A percentile compares a stretch with the other conserved stretches of the same genome.
These are phyloP conservation scores for Bremia lactucae DNA, from an alignment of 352 stramenopile species.

Conservation along the genomic window DNA sequence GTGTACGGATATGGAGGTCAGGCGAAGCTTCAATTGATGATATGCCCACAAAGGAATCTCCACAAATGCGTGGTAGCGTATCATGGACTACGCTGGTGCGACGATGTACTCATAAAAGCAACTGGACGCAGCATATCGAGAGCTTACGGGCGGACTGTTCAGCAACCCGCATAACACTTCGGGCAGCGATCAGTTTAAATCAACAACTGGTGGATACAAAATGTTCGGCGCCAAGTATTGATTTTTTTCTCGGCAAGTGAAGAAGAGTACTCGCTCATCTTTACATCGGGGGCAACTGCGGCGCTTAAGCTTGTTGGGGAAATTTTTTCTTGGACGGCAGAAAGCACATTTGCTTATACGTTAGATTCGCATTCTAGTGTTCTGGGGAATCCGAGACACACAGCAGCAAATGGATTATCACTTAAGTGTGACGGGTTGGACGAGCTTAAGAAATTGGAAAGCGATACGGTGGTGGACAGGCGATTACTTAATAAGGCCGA, in stretches of 20 bases:
- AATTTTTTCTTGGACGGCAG: slow-evolving; percentile 54
- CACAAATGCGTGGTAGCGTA: slow-evolving; percentile 33
- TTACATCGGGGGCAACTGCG: slow-evolving; percentile 76
- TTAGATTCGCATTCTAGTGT: slow-evolving; percentile 71
- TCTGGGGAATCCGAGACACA: slow-evolving; percentile 47
- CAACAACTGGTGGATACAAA: slow-evolving; percentile 36
- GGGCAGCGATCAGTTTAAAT: slow-evolving; percentile 14
- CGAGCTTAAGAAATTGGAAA: slow-evolving; percentile 28
- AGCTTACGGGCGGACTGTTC: slow-evolving; percentile 42
- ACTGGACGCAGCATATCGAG: slow-evolving; percentile 33
- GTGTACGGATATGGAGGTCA: slow-evolving; percentile 24
- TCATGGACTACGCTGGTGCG: slow-evolving; percentile 79
- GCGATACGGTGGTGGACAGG: background rate
- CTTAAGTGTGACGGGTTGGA: slow-evolving; percentile 26
- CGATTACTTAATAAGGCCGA: background rate
- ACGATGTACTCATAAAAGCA: slow-evolving; percentile 68
- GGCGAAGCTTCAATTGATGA: slow-evolving; percentile 22
- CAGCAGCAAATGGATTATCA: slow-evolving; percentile 15
- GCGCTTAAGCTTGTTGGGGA: slow-evolving; percentile 76
- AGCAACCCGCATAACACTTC: slow-evolving; percentile 56
- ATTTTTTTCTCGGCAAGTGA: slow-evolving; percentile 54
- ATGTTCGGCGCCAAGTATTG: slow-evolving; percentile 38
- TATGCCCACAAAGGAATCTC: slow-evolving; percentile 34
- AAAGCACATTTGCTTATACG: slow-evolving; percentile 45
- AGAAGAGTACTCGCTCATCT: slow-evolving; percentile 72